Percentiles rank a stretch among this genome's conserved stretches.
Evolutionary conservation across 2,329 filamentous ascomycete species (phyloP).

Genomic region (Colletotrichum magnum): DNA sequence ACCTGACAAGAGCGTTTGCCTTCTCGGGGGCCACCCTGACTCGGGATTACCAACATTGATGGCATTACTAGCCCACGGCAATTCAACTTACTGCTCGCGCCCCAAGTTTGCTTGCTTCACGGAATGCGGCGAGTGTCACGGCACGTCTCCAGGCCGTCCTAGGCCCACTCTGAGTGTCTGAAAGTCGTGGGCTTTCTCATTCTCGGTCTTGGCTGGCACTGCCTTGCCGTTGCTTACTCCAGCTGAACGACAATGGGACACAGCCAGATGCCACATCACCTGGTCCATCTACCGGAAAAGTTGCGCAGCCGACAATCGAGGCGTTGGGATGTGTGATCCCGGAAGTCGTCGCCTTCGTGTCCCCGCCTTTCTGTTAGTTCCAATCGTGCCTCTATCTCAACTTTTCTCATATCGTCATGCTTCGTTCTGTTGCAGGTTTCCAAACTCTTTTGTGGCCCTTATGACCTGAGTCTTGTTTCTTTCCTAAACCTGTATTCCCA

Average conservation of each 20-base stretch:
- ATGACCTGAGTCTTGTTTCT: background rate
- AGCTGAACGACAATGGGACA: background rate
- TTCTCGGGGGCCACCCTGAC: background rate
- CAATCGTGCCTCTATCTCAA: background rate
- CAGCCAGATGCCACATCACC: background rate
- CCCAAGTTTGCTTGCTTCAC: slow-evolving; percentile 1
- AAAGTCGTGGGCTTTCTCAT: background rate
- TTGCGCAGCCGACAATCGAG: slow-evolving; percentile 8
- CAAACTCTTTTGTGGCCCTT: background rate
- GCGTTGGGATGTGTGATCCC: slow-evolving; percentile 13
- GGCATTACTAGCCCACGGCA: slow-evolving; percentile 6
- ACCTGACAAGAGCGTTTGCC: slow-evolving; percentile 5
- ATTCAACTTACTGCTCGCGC: background rate
- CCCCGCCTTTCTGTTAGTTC: background rate
- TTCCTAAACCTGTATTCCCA: background rate
- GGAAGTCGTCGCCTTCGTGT: background rate
- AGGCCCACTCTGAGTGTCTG: slow-evolving; percentile 4
- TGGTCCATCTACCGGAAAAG: slow-evolving; percentile 13
- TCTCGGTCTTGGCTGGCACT: background rate
- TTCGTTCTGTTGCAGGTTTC: background rate
- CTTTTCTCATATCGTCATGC: background rate
- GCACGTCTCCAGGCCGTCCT: background rate
- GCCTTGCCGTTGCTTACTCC: background rate
- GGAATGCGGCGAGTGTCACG: background rate
- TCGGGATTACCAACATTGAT: slow-evolving; percentile 5